Evolutionary conservation across 2,329 filamentous ascomycete species (phyloP), one percentile per base, ranked within the genome.

Genomic region (Diplodia seriata): DNA sequence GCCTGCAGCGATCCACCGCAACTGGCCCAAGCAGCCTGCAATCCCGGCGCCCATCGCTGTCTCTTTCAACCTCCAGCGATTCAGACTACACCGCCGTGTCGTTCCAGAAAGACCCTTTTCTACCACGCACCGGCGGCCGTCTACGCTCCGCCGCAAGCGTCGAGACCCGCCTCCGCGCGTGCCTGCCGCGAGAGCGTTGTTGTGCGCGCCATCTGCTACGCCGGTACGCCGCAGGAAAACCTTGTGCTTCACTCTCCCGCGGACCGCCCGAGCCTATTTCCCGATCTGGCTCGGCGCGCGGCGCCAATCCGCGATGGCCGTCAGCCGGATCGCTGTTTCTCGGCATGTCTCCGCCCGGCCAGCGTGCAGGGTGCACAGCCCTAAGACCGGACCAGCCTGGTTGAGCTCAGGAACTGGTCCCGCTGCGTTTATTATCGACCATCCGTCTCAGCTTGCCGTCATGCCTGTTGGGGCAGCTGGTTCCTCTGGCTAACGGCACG

Each of bases 401-500:
- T 38, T 29, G 20, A 18, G 29, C 40, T 51, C 47, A 29, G 31
- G 33, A 20, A 63, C 47, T 49, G 47, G 29, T 62, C 43, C 29
- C 26, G 43, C 40, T 33, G 26, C 29, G 40, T 23, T 50, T 8
- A 31, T 36, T 62, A 51, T 50, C 50, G 29, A 62, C 43, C 20
- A 7, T 23, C 26, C 33, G 59, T 23, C 20, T 20, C 47, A 36
- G 59, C 12, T 31, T 26, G 43, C 43, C 59, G n/a, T 63, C 47
- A 63, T 23, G 18, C 59, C 59, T n/a, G 8, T 38, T 63, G 5
- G 7, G 59, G 47, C 23, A 38, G 23, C 20, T 12, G n/a, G 40
- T 26, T 33, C 47, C 47, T 6, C 40, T 47, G n/a, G 59, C 59
- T 63, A 63, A 38, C 59, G 59, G 59, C 47, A 20, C 59, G 33